phyloP scores from a whole-genome alignment of 1,284 basidiomycete genomes.

The Termitomyces sp. region DNA sequence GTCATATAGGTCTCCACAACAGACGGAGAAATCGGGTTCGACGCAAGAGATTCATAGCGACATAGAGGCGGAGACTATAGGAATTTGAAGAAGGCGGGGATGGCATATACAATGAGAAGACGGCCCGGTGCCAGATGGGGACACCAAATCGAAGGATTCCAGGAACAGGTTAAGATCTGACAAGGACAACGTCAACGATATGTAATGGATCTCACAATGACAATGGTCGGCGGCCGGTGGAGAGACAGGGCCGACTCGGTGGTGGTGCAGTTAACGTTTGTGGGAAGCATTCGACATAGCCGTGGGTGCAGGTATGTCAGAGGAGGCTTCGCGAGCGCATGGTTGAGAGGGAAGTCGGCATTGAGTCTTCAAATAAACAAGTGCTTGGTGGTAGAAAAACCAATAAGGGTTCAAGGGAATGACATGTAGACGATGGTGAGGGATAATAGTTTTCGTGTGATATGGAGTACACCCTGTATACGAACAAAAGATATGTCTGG shows the following conservation, averaged over 20 bases:
- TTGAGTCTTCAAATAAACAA: background rate
- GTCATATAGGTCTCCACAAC: background rate
- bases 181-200: background rate
- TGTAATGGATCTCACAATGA: background rate
- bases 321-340: background rate
- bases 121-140: background rate
- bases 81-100: background rate
- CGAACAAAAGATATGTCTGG: background rate
- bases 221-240: conserved; percentile 1
- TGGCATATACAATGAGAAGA: background rate
- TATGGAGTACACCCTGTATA: background rate
- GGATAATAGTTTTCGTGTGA: background rate
- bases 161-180: background rate
- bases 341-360: background rate
- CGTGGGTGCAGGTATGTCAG: conserved; percentile 7
- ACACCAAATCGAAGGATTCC: too few species aligned
- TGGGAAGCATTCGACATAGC: background rate
- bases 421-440: background rate
- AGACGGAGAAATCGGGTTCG: background rate
- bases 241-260: conserved; percentile 3
- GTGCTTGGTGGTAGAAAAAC: background rate
- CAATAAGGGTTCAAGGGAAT: background rate
- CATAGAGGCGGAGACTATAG: background rate
- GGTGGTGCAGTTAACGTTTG: background rate
- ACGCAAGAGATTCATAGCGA: background rate